phyloP scores from a whole-genome alignment of 2,329 filamentous ascomycete genomes.

The Dactylellina cionopaga region DNA sequence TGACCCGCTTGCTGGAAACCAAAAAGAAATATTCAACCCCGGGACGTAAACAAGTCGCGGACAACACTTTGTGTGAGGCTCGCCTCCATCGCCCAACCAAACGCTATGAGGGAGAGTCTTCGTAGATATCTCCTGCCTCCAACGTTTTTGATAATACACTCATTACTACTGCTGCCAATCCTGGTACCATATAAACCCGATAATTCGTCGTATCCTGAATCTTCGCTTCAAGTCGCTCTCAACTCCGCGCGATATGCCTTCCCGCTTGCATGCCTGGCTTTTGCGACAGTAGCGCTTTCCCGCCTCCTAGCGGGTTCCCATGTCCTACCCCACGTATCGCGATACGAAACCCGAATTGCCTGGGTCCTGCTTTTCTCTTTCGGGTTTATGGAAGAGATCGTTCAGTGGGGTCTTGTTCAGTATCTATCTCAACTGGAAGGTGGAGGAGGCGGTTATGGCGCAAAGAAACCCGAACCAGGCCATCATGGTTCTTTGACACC shows the following conservation, averaged over 20 bases:
- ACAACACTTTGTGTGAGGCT: constrained; percentile 22
- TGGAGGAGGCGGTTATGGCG: constrained; percentile 42
- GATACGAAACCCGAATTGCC: constrained; percentile 5
- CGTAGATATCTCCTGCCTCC: constrained; percentile 39
- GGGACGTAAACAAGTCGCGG: not conserved
- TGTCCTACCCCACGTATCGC: constrained; percentile 1
- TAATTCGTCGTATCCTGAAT: constrained; percentile 42
- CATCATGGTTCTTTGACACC: not conserved
- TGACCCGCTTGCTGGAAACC: not conserved
- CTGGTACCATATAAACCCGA: constrained; percentile 42
- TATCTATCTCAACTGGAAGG: constrained; percentile 29
- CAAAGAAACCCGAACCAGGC: constrained; percentile 32
- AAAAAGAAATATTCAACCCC: not conserved
- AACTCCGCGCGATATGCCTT: constrained; percentile 38
- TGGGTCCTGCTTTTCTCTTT: constrained; percentile 27
- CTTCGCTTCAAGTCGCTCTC: constrained; percentile 35
- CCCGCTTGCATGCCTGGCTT: constrained; percentile 33
- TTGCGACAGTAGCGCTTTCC: constrained; percentile 22
- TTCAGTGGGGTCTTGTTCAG: constrained; percentile 36
- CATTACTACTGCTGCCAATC: constrained; percentile 34
- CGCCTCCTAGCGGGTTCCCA: constrained; percentile 10
- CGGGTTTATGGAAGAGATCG: constrained; percentile 31
- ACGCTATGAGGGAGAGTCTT: constrained; percentile 43
- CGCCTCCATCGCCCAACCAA: constrained; percentile 11
- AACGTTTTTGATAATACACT: constrained; percentile 29